phyloP scores from a whole-genome alignment of 2,329 filamentous ascomycete genomes.

The Stylonectria norvegica region DNA sequence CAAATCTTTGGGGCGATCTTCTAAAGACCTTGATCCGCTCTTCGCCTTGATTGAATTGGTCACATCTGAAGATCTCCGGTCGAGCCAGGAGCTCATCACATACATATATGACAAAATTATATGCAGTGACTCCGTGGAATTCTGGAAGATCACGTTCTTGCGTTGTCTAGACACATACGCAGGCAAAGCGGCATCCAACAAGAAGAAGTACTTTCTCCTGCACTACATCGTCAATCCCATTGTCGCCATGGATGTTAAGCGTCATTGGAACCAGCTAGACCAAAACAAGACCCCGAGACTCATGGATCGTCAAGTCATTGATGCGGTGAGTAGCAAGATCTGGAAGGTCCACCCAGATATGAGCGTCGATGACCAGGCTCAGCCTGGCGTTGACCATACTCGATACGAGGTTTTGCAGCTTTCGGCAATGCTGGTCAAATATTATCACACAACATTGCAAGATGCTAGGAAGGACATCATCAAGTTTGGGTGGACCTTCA shows the following conservation, averaged over 20 bases:
- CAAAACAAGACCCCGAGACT: conserved; percentile 61
- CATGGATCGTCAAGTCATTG: conserved; percentile 82
- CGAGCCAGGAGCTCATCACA: conserved; percentile 69
- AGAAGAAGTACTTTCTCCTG: conserved; percentile 88
- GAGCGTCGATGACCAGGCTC: conserved; percentile 74
- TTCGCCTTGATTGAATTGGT: conserved; percentile 82
- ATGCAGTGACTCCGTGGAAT: conserved; percentile 77
- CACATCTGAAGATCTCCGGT: conserved; percentile 77
- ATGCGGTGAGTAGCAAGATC: conserved; percentile 85
- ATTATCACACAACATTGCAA: conserved; percentile 81
- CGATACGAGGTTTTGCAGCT: conserved; percentile 94
- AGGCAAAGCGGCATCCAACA: conserved; percentile 73
- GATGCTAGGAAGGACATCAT: conserved; percentile 97
- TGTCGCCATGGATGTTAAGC: conserved; percentile 92
- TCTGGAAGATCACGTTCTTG: conserved; percentile 77
- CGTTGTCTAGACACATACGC: conserved; percentile 87
- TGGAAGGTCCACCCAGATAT: conserved; percentile 89
- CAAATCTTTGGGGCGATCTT: conserved; percentile 70
- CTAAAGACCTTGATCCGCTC: conserved; percentile 75
- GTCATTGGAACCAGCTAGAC: conserved; percentile 64
- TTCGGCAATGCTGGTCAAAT: conserved; percentile 92
- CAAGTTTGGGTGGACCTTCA: conserved; percentile 99
- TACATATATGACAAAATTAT: conserved; percentile 88
- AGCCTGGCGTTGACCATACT: conserved; percentile 89
- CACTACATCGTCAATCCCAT: conserved; percentile 94